Conservation (phyloP, 148 eudicot genomes). For the Camellia japonica region DNA sequence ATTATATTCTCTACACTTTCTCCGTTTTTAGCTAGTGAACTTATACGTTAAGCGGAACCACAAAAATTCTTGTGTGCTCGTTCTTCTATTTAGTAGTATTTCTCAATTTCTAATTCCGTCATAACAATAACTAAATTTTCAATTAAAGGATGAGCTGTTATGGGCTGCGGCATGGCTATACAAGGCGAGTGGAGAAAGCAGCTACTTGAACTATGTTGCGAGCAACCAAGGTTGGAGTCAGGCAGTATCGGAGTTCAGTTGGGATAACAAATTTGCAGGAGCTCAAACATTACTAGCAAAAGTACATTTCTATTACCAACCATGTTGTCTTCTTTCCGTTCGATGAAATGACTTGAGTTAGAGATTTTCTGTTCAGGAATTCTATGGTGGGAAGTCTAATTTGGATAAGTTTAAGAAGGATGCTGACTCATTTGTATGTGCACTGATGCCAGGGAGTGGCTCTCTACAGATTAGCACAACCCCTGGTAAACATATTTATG, state of each 20-base stretch:
- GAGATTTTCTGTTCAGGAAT: slow-evolving; percentile 47
- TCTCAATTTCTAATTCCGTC: neutral
- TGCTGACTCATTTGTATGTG: slow-evolving; percentile 76
- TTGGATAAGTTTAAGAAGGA: slow-evolving; percentile 59
- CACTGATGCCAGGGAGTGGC: slow-evolving; percentile 71
- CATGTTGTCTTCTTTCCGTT: neutral
- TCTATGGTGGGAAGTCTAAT: slow-evolving; percentile 46
- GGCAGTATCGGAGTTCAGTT: slow-evolving; percentile 63
- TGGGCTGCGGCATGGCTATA: slow-evolving; percentile 91
- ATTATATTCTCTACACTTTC: no score
- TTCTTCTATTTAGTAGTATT: no score
- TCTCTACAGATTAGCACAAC: slow-evolving; percentile 61
- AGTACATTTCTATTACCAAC: slow-evolving; percentile 25
- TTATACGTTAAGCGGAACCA: no score
- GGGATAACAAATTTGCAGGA: slow-evolving; percentile 87
- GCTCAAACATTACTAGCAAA: slow-evolving; percentile 71
- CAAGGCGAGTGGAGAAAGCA: slow-evolving; percentile 45
- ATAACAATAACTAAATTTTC: neutral
- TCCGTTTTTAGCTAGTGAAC: no score
- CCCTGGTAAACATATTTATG: slow-evolving; percentile 46
- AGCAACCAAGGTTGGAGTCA: slow-evolving; percentile 72
- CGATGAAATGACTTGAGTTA: neutral
- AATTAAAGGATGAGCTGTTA: slow-evolving; percentile 65
- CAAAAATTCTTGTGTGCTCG: no score
- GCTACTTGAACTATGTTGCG: slow-evolving; percentile 51